These are phyloP conservation scores for Penicillium aurantiogriseum DNA, from an alignment of 2,329 filamentous ascomycete genomes.

Conservation along the genomic window DNA sequence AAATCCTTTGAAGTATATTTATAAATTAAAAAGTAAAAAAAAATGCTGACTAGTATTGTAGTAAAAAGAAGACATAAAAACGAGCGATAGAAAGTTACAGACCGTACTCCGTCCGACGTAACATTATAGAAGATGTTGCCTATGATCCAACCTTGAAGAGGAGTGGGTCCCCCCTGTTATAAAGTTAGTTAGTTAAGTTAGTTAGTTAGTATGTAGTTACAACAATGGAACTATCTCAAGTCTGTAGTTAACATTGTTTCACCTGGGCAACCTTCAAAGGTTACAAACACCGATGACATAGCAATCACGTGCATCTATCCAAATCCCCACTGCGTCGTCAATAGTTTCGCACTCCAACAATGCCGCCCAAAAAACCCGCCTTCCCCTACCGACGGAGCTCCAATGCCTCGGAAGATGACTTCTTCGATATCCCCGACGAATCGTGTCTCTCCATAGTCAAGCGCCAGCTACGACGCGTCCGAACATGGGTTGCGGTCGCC, in stretches of 20 bases:
- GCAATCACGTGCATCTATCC: slow-evolving; percentile 1
- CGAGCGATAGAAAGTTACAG: too few relatives aligned
- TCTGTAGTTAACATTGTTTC: neutral
- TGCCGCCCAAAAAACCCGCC: slow-evolving; percentile 12
- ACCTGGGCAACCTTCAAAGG: neutral
- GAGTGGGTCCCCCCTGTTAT: neutral
- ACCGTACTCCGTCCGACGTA: too few relatives aligned
- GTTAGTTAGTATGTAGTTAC: too few relatives aligned
- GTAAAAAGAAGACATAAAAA: too few relatives aligned
- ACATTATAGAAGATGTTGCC: too few relatives aligned
- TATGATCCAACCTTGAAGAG: neutral
- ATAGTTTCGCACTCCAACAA: slow-evolving; percentile 8
- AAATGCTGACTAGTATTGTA: too few relatives aligned
- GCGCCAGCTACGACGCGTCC: slow-evolving; percentile 32
- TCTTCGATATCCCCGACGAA: slow-evolving; percentile 40
- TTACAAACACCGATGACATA: neutral
- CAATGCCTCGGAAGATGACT: slow-evolving; percentile 34
- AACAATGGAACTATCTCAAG: too few relatives aligned
- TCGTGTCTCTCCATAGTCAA: slow-evolving; percentile 29
- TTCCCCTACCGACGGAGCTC: slow-evolving; percentile 32
- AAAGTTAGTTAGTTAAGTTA: too few relatives aligned
- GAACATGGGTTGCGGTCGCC: slow-evolving; percentile 31
- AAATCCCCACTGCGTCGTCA: neutral
- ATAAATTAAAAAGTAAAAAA: neutral
- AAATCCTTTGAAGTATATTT: neutral